A percentile compares a stretch with the other conserved stretches of the same genome.
Evolutionary conservation across 495 filamentous ascomycete genomes (phyloP).

Genomic region (Hypoxylon fuscum): DNA sequence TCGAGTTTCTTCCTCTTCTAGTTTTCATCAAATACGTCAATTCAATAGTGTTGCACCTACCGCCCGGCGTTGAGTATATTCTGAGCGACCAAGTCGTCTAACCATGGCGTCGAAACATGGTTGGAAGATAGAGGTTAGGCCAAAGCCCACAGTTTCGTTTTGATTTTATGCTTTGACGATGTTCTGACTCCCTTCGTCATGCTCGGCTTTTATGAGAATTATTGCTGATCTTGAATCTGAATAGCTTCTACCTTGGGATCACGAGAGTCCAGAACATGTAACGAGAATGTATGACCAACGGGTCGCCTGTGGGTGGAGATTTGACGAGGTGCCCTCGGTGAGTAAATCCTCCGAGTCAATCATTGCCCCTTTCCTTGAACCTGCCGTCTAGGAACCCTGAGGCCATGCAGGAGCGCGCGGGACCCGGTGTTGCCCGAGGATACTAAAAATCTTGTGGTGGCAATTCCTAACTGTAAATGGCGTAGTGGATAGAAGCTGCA

Average conservation of each 20-base stretch:
- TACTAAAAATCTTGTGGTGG: slow-evolving; percentile 1
- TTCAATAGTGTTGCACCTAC: background rate
- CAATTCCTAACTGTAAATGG: slow-evolving; percentile 11
- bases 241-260: slow-evolving; percentile 54
- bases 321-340: slow-evolving; percentile 37
- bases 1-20: slow-evolving; percentile 1
- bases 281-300: slow-evolving; percentile 51
- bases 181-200: too few relatives aligned
- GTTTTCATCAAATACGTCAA: background rate
- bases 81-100: background rate
- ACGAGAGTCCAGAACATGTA: slow-evolving; percentile 42
- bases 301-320: slow-evolving; percentile 53
- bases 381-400: background rate
- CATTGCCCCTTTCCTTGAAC: too few relatives aligned
- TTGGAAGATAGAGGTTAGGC: slow-evolving; percentile 42
- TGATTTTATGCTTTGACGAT: background rate
- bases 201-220: background rate
- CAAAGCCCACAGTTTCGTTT: background rate
- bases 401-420: background rate
- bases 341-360: slow-evolving; percentile 13
- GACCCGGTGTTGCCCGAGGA: slow-evolving; percentile 6
- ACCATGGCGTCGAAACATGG: slow-evolving; percentile 39
- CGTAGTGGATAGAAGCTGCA: slow-evolving; percentile 39
- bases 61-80: background rate
- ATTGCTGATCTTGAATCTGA: slow-evolving; percentile 9